Base-by-base conservation (phyloP, 441 rosid species). In the Macaranga tanarius region DNA sequence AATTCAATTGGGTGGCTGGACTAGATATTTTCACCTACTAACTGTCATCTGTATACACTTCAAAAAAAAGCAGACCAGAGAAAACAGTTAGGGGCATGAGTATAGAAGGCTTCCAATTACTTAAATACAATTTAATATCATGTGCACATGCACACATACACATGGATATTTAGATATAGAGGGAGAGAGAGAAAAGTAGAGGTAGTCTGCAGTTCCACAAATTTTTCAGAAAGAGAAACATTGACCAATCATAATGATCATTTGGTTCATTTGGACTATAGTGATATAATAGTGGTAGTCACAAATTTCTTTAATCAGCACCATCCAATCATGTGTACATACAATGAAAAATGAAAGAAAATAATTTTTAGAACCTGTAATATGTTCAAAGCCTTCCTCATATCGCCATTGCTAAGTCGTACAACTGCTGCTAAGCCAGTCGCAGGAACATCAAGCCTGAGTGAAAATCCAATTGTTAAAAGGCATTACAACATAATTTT, bases 301-400 rank as follows among this genome's bases (percentile, higher is more conserved):
- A 62, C 10, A 16, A 34, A 34, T 50, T 38, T 17, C 51, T 45
- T 58, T 23, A 44, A 25, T 16, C 15, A 57, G 23, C 19, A 34
- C 19, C 12, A 42, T 23, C 26, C 34, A 45, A 61, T 12, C 34
- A 79, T 48, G 22, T 31, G 19, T 10, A 44, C 9, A 45, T 8
- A 56, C 26, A 45, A 8, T 74, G 20, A 68, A 44, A 65, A 64
- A 73, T 73, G 5, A 62, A 22, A 75, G 25, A 10, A 20, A 67
- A 60, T 62, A 22, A 56, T 72, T 60, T 17, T 69, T 62, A 59
- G 60, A 75, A 95, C 98, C 98, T 95, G 99, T 79, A 95, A 80
- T 69, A 95, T 91, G 84, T 95, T 95, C 87, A 93, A 77, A 62
- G 99, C 96, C 89, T 91, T 95, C 83, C 99, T 88, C 99, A 93